Evolutionary conservation across 2,329 filamentous ascomycete species (phyloP), one percentile per base, ranked within the genome.

Genomic region (Ophiostoma ulmi): DNA sequence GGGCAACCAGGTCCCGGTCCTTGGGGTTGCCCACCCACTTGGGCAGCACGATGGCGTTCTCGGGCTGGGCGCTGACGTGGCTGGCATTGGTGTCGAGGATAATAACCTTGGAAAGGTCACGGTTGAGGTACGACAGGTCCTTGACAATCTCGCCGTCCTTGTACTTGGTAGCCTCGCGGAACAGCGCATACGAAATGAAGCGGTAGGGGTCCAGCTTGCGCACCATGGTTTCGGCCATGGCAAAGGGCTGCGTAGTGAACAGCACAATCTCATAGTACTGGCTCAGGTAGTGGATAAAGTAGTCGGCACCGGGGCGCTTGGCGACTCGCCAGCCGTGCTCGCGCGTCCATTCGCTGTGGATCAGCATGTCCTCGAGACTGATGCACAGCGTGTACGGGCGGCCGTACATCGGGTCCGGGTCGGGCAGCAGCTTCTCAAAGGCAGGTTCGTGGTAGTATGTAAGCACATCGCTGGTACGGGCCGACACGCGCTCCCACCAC

Each of bases 241-340:
- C 89, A 77, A 89, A 92, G 0, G 94, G 93, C 66, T 95, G 90
- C 55, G 88, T 92, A 41, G 95, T 99, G 83, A 98, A 99, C 74
- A 99, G 88, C 69, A 98, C 95, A 70, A 99, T 85, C 80, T 99
- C 95, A 78, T 97, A 99, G 85, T 99, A 98, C 80, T 97, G 94
- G 81, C 92, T 94, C 67, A 99, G 86, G 80, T 99, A 99, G 77
- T 92, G 92, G 74, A 99, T 83, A 83, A 99, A 99, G 83, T 99
- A 99, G 82, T 99, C 95, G 73, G 96, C 87, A 65, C 95, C 95
- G 48, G 95, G 95, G 68, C 95, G 88, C 83, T 99, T 99, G 38
- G 95, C 95, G 73, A 96, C 86, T 75, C 94, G 89, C 93, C 95
- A 99, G 72, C 95, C 95, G 78, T 97, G 91, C 79, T 98, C 92